Base-by-base conservation (phyloP, 2,329 filamentous ascomycete species). In the Nemania bipapillata region DNA sequence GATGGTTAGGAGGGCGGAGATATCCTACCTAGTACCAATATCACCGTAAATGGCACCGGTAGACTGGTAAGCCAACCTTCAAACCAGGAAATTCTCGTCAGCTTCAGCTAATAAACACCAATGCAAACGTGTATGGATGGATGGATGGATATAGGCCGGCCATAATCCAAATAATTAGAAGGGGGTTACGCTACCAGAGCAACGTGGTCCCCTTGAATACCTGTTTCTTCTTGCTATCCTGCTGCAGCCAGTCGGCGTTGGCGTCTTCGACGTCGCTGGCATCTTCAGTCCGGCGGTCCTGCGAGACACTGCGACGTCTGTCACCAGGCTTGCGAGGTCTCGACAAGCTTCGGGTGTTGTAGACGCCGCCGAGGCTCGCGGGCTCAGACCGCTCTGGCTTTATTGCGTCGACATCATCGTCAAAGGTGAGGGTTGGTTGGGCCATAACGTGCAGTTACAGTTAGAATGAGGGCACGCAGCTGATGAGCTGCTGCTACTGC, bases 21-120 rank as follows among this genome's bases (percentile, higher is more conserved):
- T 65, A 37, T 53, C 60, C 62, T 54, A 77, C 77, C 74, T 76
- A 22, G 83, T 86, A 65, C 89, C 90, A 74, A 91, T 91, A 72
- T 92, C 90, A 26, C 90, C 90, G 69, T 92, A 91, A 58, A 91
- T 91, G 47, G 90, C 87, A 58, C 90, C 89, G 32, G 85, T 86
- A 2, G 86, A 88, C 78, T 91, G 89, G 75, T 90, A 91, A 26
- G 88, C 86, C 50, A 90, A 83, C 85, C 86, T 80, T 69, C 30
- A 72, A 53, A 26, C 12, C 37, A 28, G 20, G 17, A 17, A 57
- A 53, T 20, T 55, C 49, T 30, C 22, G 54, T 69, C 45, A 55
- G 45, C 45, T 42, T 24, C 40, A 35, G 49, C 35, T n/a, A 49
- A 42, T 35, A 62, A 63, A 40, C 61, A 15, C 28, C 17, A n/a